These are phyloP conservation scores for Solanum arcanum DNA, from an alignment of 257 asterid genomes.

Conservation along the genomic window DNA sequence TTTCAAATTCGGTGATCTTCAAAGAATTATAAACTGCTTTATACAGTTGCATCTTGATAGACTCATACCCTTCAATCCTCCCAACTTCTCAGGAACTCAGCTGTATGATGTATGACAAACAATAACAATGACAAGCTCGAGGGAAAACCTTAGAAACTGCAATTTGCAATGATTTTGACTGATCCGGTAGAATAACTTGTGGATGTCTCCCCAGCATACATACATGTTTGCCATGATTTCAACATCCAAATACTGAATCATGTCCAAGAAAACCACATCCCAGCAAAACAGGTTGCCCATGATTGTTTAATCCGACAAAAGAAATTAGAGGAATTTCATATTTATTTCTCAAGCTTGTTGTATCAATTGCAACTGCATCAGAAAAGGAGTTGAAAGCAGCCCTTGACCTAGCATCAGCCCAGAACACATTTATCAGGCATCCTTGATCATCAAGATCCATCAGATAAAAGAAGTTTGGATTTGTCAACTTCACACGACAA, in stretches of 20 bases:
- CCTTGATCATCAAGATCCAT: constrained; percentile 51
- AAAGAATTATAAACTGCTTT: constrained; percentile 37
- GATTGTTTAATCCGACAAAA: constrained; percentile 56
- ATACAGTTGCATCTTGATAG: constrained; percentile 36
- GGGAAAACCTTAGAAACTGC: constrained; percentile 50
- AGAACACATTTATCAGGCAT: constrained; percentile 36
- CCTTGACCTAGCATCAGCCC: constrained; percentile 60
- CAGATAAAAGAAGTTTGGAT: constrained; percentile 41
- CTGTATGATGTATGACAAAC: constrained; percentile 32
- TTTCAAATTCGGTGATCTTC: constrained; percentile 46
- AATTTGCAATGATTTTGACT: constrained; percentile 29
- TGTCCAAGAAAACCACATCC: constrained; percentile 61
- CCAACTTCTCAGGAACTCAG: constrained; percentile 53
- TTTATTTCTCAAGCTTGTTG: constrained; percentile 40
- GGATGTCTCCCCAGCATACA: constrained; percentile 41
- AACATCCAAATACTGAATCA: constrained; percentile 48
- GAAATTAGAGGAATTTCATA: constrained; percentile 45
- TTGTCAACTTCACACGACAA: constrained; percentile 50
- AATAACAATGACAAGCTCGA: constrained; percentile 32
- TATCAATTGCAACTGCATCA: constrained; percentile 42
- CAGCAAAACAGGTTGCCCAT: constrained; percentile 39
- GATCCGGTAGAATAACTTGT: constrained; percentile 38
- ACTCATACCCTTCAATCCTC: constrained; percentile 41
- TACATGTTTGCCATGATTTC: constrained; percentile 39
- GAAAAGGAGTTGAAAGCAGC: constrained; percentile 33